Conservation (phyloP, 1,284 basidiomycete species). For the Tremellales sp. region DNA sequence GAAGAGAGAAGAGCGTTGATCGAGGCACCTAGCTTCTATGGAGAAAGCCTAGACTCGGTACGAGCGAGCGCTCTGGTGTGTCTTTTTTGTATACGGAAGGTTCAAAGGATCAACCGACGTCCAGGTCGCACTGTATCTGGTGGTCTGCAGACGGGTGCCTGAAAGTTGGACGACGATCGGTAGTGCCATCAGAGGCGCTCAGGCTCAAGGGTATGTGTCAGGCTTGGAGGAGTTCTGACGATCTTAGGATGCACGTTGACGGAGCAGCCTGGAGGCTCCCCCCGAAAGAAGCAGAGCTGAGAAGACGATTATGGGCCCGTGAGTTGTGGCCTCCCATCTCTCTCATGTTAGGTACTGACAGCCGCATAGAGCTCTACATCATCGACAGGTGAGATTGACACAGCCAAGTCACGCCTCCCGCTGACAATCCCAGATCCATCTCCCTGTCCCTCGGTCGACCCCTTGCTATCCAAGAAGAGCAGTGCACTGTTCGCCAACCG, state of each 20-base stretch:
- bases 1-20: constrained; percentile 22
- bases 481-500: constrained; percentile 23
- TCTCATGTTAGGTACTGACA: not conserved
- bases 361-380: constrained; percentile 26
- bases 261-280: constrained; percentile 28
- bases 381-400: constrained; percentile 23
- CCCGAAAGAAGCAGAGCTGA: constrained; percentile 27
- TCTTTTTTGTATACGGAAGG: not conserved
- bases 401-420: not conserved
- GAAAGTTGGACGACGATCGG: constrained; percentile 37
- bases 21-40: constrained; percentile 27
- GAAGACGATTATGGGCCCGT: constrained; percentile 36
- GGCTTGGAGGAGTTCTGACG: not conserved
- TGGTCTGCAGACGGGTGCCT: constrained; percentile 24
- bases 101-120: not conserved
- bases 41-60: constrained; percentile 34
- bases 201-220: constrained; percentile 33
- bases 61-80: constrained; percentile 25
- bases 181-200: constrained; percentile 22
- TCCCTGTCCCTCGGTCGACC: constrained; percentile 37
- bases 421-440: constrained; percentile 19
- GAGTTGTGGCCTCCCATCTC: constrained; percentile 13
- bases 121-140: constrained; percentile 29
- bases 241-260: constrained; percentile 31
- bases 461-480: constrained; percentile 28